Base-by-base conservation (phyloP, 768 basidiomycete genomes). In the Amyloporia xantha region DNA sequence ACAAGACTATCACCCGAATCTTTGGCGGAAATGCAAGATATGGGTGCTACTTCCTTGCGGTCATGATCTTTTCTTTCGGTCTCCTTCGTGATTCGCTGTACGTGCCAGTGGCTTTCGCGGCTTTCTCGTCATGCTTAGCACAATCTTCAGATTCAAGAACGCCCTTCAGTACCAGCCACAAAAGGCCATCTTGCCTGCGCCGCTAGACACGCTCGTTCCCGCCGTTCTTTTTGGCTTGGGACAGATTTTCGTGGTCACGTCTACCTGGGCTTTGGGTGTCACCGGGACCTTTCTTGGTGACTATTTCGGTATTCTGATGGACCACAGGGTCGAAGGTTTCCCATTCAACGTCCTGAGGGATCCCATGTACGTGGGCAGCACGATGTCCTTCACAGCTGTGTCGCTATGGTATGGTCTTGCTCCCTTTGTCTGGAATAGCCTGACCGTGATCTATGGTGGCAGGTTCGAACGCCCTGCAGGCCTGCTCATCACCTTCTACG, bases 351-450 rank as follows among this genome's bases (percentile, higher is more conserved):
- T 96, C 41, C 74, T 94, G 36, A 74, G 79, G 17, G 86, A 96
- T 65, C 95, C 95, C 0, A 99, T 99, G 95, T 98, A 99, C 62
- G 87, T 92, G 40, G 95, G 95, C 6, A 91, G 86, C 61, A 93
- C 92, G 4, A 70, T 99, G 71, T 89, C 84, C 63, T 97, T 97
- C 69, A 68, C 79, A 30, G 94, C 83, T 19, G 82, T 80, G 1
- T 86, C 95, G 0, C 72, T 99, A 27, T 95, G 91, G 92, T 92
- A 51, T 59, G 84, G 64, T 17, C 5, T 20, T 20, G 45, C 44
- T 33, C 51, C 39, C 44, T 33, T 23, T 49, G 24, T 5, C 4
- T 28, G n/a, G 20, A 17, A 12, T n/a, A n/a, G n/a, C n/a, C n/a
- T n/a, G n/a, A n/a, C n/a, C 28, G 21, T 41, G 28, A 37, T 28